Conservation (phyloP, 2,329 filamentous ascomycete species). For the Septoria linicola region DNA sequence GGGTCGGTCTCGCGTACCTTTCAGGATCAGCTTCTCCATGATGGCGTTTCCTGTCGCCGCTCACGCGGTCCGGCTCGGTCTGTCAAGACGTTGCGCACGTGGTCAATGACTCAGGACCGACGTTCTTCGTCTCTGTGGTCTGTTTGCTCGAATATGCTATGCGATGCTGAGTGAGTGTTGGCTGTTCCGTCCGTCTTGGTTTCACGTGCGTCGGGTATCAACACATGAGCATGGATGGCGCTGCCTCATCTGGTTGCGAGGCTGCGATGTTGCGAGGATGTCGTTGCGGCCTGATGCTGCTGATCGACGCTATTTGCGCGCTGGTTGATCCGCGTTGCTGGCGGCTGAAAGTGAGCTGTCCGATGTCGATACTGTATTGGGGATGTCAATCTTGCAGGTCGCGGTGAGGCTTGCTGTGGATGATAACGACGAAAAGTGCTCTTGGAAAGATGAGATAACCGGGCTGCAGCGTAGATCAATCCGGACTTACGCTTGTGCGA, state of each 20-base stretch:
- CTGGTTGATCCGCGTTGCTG: not conserved
- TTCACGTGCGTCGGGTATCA: conserved; percentile 19
- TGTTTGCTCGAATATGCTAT: conserved; percentile 2
- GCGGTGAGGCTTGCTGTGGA: not conserved
- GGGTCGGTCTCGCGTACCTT: conserved; percentile 22
- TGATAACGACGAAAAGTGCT: not conserved
- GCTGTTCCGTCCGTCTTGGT: not conserved
- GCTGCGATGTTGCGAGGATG: conserved; percentile 9
- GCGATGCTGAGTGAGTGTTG: not conserved
- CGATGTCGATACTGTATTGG: not conserved
- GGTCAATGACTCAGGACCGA: not conserved
- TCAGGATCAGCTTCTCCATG: conserved; percentile 31
- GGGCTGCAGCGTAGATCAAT: too few relatives aligned
- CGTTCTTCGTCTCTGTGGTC: not conserved
- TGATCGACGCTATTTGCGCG: not conserved
- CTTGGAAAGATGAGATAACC: not conserved
- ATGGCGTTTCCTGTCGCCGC: conserved; percentile 5
- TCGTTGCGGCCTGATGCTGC: conserved; percentile 1
- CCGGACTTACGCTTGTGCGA: too few relatives aligned
- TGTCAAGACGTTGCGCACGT: not conserved
- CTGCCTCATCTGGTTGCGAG: conserved; percentile 10
- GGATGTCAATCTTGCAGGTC: not conserved
- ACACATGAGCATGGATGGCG: conserved; percentile 13
- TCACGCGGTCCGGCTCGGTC: conserved; percentile 3
- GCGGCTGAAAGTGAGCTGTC: conserved; percentile 5